Base-by-base conservation (phyloP, 2,329 filamentous ascomycete species). In the Sporothrix schenckii region DNA sequence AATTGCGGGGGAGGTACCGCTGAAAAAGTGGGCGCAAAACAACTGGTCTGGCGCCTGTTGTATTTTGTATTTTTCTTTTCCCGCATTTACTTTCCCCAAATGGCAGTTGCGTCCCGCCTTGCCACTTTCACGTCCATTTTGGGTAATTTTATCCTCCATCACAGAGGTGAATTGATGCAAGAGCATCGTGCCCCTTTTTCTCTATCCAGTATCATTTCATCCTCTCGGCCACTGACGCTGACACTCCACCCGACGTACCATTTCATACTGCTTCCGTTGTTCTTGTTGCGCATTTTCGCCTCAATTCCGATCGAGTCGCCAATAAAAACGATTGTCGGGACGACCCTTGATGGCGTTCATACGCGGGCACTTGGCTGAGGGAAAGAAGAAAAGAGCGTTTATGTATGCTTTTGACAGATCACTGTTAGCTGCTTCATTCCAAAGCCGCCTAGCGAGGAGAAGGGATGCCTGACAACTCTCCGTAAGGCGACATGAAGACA, bases 81-180 rank as follows among this genome's bases (percentile, higher is more conserved):
- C 66, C 66, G 70, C 60, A 53, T 69, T 49, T 69, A 61, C 52
- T 69, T 69, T 65, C 66, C 66, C 39, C 41, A 66, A 66, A 21
- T 7, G 66, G 65, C 69, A 71, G 65, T 53, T 56, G 56, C 27
- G 66, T 68, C 65, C 69, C 65, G 50, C 47, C 52, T 66, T 47
- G 47, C 44, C 61, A 49, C 61, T 65, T 65, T 53, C 19, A 41
- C 50, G 65, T 53, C 30, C 65, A 9, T 9, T 58, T 68, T 68
- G 49, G 66, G 53, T 39, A 60, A 58, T 60, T 63, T 34, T 63
- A 21, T 63, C 3, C 60, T 63, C 60, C 24, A 49, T 34, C 24
- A 34, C 61, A 50, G 14, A n/a, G 14, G 50, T 21, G 19, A 63
- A 27, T 16, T 41, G 27, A 21, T 34, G 24, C 14, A 11, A 7